Base-by-base conservation (phyloP, 1,284 basidiomycete genomes). In the Inonotus hispidus region DNA sequence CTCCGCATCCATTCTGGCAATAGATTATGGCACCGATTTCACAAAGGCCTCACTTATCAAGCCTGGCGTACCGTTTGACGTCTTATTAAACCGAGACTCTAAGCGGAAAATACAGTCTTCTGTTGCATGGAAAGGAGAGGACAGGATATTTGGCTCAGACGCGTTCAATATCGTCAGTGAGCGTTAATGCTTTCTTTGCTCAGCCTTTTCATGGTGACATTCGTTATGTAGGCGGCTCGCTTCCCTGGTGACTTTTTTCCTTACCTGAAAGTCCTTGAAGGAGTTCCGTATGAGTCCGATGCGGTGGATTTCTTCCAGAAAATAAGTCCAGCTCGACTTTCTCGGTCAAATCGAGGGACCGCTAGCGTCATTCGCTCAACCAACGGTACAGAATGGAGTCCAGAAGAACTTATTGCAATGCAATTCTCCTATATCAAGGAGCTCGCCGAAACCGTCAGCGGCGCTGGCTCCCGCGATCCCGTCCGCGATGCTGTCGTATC, bases 21-120 rank as follows among this genome's bases (percentile, higher is more conserved):
- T 98, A 70, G 95, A 98, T 83, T 96, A 95, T 82, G 95, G 95
- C 71, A 84, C 92, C 45, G 95, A 98, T 76, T 94, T 87, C 80
- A 96, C 94, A 70, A 99, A 98, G 74, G 91, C 94, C 29, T 95
- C 95, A 8, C 79, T 99, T 64, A 92, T 99, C 82, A 96, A 96
- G 71, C 96, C 96, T 0, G 96, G 95, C 45, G 79, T 93, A 56
- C 95, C 96, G 1, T 97, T 99, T 69, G 96, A 99, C 74, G 93
- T 99, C 35, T 80, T 99, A 38, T 79, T 99, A 55, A 95, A 97
- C 76, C 92, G 93, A 71, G 96, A 98, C 73, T 96, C 93, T 45
- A 98, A 98, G 77, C 82, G 96, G 66, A 99, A 99, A 77, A 93
- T 98, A 57, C 89, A 91, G 68, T 86, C 92, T 23, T 85, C 88